Base-by-base conservation (phyloP, 1,284 basidiomycete species). In the Hypsizygus ulmarius region DNA sequence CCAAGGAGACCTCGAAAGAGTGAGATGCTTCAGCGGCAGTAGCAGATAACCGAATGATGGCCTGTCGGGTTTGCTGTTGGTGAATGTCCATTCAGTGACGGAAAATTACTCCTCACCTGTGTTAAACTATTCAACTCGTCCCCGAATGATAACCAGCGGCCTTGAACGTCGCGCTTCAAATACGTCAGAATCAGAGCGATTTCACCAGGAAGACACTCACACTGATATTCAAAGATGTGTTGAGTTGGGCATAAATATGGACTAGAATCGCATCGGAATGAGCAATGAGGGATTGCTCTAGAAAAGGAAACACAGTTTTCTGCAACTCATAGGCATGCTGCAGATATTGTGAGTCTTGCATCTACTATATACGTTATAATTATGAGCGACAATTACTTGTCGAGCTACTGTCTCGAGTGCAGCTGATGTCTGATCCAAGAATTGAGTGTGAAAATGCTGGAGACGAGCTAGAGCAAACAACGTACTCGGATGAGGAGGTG, bases 1-100 rank as follows among this genome's bases (percentile, higher is more conserved):
- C 71, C 28, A 67, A 61, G 16, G 53, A 59, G 18, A 64, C 63
- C 5, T 67, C 63, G 18, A 58, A 47, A n/a, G 38, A 14, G 14
- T 46, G 51, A 11, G 49, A 47, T 15, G 53, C 48, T 51, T 60
- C 43, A 50, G 57, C 41, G 21, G 63, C 58, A 42, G 54, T 57
- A 28, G 59, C 54, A 46, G 52, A 49, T 42, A 58, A 38, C 29
- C 39, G 42, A 15, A 50, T 37, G 15, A 58, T 45, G 10, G 52
- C 42, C 58, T 60, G 39, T 29, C 14, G 5, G 21, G 27, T 14
- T 10, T 28, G 50, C 19, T 34, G 14, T 5, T 29, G 33, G 11
- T 15, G 3, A 7, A 6, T 14, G 11, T 28, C 15, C 3, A 14
- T 44, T 19, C 14, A 36, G 12, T 5, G 18, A 12, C 16, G 35